Base-by-base conservation (phyloP, 116 monocot species). In the Phalaenopsis hybrid region DNA sequence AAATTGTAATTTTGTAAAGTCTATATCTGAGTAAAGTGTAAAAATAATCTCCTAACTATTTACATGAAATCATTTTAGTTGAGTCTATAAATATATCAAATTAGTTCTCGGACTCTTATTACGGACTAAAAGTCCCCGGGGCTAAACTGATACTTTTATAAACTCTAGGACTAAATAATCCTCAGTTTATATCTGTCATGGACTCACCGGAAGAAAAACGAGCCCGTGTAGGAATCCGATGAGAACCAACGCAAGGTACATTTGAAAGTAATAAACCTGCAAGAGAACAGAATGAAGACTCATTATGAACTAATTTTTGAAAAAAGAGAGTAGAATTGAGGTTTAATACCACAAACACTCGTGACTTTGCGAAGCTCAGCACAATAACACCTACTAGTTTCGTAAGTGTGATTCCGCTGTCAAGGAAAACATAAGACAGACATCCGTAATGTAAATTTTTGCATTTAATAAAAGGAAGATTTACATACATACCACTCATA, bases 211-310 rank as follows among this genome's bases (percentile, higher is more conserved):
- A 11, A 99, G 87, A 82, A 99, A 99, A 17, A 99, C 86, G 44
- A 99, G 92, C 11, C 99, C 99, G 82, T 95, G 99, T 83, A 99
- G 79, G 83, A 92, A 99, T 13, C 99, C 99, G 33, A 99, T 89
- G 41, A 99, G 75, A 20, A 99, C 95, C 81, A 99, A 82, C 11
- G 99, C 95, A 13, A 99, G 84, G 75, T 92, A 99, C 95, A 99
- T 95, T 75, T 95, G 89, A 44, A 99, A 99, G 84, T 99, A 99
- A 52, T 93, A 99, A 4, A 95, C 91, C 99, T 99, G 90, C 50
- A 82, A 85, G 76, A 51, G 51, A 8, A 85, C 15, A 20, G 6
- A 31, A 37, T 0, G 21, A 68, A 11, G 2, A 51, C 67, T 77
- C 8, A 23, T 67, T 46, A 46, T 31, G 50, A 77, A 65, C 59